Evolutionary conservation across 202 grass and related monocot genomes (phyloP), one percentile per base, ranked within the genome.

Genomic region (Musa balbisiana): DNA sequence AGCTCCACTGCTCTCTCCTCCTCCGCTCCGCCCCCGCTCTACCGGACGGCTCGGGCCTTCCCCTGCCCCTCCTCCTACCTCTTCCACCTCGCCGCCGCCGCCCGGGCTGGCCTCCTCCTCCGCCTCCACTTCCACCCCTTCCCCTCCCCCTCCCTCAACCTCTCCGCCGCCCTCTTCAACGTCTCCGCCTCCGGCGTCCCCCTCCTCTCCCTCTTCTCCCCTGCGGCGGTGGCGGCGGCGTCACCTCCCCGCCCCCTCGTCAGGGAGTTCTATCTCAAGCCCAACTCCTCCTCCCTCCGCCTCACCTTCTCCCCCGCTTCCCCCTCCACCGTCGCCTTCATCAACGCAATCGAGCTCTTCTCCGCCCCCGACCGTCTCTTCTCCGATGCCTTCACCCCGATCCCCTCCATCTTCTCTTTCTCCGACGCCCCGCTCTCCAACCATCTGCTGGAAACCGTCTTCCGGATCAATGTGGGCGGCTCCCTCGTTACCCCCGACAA

Each of bases 311-410:
- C 43, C 60, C 74, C 74, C 6, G 11, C 59, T 22, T 51, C 13
- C 60, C 58, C 60, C 75, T 77, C 75, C 58, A 14, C 60, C 33
- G 52, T 52, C 59, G 75, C 75, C 75, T 52, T 77, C 59, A 21
- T 77, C 59, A 77, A 65, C 75, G 58, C 74, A 29, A 77, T 77
- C 29, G 75, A 77, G 59, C 75, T 77, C 43, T 66, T 77, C 75
- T 77, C 75, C 33, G 74, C 49, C n/a, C 75, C 75, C 11, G n/a
- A 52, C 11, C 3, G 49, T 12, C 62, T 77, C 12, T 14, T 77
- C n/a, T 77, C 75, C 43, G 75, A 77, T 12, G 8, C 4, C 49
- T 51, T 64, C 29, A 66, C 75, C 22, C 22, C 60, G 56, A 52
- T 77, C 20, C 60, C 75, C 12, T 52, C 13, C 49, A 1, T 15